Base-by-base conservation (phyloP, 306 rosid species). In the Vigna angularis region DNA sequence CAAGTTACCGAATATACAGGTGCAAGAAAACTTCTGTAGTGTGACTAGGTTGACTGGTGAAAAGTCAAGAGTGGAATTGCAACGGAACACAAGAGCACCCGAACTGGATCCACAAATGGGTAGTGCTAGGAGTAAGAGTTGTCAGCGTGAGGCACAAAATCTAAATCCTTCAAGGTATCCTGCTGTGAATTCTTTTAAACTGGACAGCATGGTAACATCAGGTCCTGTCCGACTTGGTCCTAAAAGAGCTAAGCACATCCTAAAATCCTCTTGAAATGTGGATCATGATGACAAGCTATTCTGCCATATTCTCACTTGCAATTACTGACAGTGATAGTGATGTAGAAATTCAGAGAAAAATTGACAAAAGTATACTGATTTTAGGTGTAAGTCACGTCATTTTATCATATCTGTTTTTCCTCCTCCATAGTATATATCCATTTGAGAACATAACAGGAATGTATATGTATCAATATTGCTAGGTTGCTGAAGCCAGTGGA, bases 211-310 rank as follows among this genome's bases (percentile, higher is more conserved):
- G 76, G 85, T 77, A 64, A 91, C 83, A 73, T 59, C 95, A 48
- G 92, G 98, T 73, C 97, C 97, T 59, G 73, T 87, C 49, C 93
- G 90, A 83, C 86, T 87, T 64, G 78, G 88, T 64, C 89, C 97
- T 72, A 79, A 72, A 68, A 93, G 96, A 80, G 88, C 96, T 68
- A 92, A 86, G 86, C 97, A 90, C 83, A 91, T 92, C 82, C 72
- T 90, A 73, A 91, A 88, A 66, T 93, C 97, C 22, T 90, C 86
- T 50, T 94, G 80, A 79, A 76, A 68, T 51, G 30, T 84, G 81
- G 91, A 88, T 81, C 71, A 69, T 66, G 88, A 86, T 74, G 74
- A 68, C 67, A 71, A 74, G 53, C 77, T 87, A 59, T 81, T 88
- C 90, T 70, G 82, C 92, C 28, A 79, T 89, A 81, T 85, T 70